A percentile compares a stretch with the other conserved stretches of the same genome.
phyloP scores from a whole-genome alignment of 148 eudicot genomes.

The Dysphania ambrosioides region DNA sequence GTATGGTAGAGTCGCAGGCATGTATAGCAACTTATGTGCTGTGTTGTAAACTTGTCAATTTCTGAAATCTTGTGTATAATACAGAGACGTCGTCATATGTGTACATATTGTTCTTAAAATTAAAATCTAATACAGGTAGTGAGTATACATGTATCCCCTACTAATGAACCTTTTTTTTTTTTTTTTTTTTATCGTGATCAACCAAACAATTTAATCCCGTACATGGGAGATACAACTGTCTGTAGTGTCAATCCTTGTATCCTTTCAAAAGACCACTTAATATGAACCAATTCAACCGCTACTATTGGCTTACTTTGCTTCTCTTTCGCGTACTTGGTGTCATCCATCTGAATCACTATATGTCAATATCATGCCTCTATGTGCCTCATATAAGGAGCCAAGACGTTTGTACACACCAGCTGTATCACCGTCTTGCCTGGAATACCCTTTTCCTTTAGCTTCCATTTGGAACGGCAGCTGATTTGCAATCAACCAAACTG shows the following conservation, averaged over 20 bases:
- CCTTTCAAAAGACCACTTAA: neutral
- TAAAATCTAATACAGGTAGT: no score
- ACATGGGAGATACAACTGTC: no score
- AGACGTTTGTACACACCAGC: neutral
- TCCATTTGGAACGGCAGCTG: neutral
- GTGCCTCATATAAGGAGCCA: neutral
- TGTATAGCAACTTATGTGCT: neutral
- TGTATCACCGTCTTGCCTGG: neutral
- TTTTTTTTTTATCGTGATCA: no score
- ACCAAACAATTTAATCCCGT: no score
- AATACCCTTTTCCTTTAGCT: neutral
- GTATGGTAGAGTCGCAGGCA: neutral
- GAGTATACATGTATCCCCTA: no score
- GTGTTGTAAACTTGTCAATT: neutral
- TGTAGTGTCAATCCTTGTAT: neutral
- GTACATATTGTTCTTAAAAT: neutral
- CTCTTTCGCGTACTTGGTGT: neutral
- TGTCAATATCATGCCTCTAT: neutral
- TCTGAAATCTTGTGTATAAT: neutral
- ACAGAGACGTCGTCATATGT: no score
- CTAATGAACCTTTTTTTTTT: no score
- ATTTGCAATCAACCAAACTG: neutral
- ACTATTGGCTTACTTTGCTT: neutral
- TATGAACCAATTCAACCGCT: neutral
- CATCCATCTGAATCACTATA: no score